Base-by-base conservation (phyloP, 2,329 filamentous ascomycete genomes). In the Botrytis deweyae region DNA sequence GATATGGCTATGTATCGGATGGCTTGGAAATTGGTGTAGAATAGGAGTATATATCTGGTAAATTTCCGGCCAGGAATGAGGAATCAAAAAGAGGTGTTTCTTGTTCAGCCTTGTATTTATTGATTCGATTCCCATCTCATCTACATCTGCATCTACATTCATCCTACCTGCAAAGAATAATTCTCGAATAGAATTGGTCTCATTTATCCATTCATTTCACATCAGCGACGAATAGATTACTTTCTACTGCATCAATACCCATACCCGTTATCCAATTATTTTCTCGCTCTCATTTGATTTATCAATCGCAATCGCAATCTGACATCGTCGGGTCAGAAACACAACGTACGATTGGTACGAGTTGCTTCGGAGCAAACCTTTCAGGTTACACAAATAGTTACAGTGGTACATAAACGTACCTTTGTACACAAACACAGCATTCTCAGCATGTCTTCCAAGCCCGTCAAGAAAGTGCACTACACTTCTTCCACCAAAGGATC, bases 401-500 rank as follows among this genome's bases (percentile, higher is more conserved):
- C 69, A 20, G 40, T 71, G 58, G 58, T 40, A 64, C 69, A 46
- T 25, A 65, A 55, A 33, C 36, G 65, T 71, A 49, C 44, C 18
- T 25, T 40, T 38, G 61, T 64, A 64, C 42, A 38, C 42, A 33
- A 29, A 46, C 40, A 58, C 52, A 58, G 5, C 52, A 58, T 58
- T 14, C 4, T 44, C n/a, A 69, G 20, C n/a, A 72, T 68, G 63
- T 59, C 71, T n/a, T 72, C 71, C 14, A 67, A 68, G 22, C 71
- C 63, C 1, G 46, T 46, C 22, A 72, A 68, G 25, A 72, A 72
- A 22, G 71, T 72, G n/a, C 71, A 69, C 38, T 72, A 72, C 52
- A 69, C 71, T 25, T 36, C 71, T 4, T 69, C 63, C 5, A 72
- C 72, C 52, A 73, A 73, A 52, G 72, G 72, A 20, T 72, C 70